Evolutionary conservation across 2,329 filamentous ascomycete species (phyloP).

Genomic region (Dactylonectria macrodidyma): DNA sequence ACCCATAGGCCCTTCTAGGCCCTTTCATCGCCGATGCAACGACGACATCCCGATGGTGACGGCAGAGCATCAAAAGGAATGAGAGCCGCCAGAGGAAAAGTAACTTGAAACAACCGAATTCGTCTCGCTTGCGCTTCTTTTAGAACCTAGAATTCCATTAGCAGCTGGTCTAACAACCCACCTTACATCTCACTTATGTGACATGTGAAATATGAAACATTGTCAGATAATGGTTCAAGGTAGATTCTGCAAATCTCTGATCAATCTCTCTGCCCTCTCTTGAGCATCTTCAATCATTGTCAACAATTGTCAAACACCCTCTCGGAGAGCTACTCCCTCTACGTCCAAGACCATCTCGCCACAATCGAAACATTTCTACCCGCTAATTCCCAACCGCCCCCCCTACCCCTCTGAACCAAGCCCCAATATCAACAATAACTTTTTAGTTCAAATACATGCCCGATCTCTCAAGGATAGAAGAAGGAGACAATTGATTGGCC

Average conservation of each 20-base stretch:
- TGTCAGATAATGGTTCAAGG: not conserved
- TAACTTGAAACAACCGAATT: not conserved
- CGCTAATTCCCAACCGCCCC: not conserved
- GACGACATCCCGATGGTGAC: no score
- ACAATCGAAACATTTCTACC: not conserved
- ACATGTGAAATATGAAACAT: not conserved
- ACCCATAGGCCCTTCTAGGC: conserved; percentile 21
- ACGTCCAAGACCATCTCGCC: not conserved
- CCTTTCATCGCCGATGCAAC: conserved; percentile 17
- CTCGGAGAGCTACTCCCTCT: not conserved
- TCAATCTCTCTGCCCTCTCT: not conserved
- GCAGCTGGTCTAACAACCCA: not conserved
- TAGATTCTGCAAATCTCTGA: not conserved
- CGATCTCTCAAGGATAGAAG: not conserved
- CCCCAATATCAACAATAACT: not conserved
- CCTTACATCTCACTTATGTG: not conserved
- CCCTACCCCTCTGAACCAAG: not conserved
- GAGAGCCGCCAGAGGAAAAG: not conserved
- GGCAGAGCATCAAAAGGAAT: not conserved
- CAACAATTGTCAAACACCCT: not conserved
- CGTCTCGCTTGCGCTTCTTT: not conserved
- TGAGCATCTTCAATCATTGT: not conserved
- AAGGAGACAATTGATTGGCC: not conserved
- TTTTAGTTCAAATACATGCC: not conserved
- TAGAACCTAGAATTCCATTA: not conserved